Evolutionary conservation across 1,284 basidiomycete genomes (phyloP).

Genomic region (Neonothopanus nambi): DNA sequence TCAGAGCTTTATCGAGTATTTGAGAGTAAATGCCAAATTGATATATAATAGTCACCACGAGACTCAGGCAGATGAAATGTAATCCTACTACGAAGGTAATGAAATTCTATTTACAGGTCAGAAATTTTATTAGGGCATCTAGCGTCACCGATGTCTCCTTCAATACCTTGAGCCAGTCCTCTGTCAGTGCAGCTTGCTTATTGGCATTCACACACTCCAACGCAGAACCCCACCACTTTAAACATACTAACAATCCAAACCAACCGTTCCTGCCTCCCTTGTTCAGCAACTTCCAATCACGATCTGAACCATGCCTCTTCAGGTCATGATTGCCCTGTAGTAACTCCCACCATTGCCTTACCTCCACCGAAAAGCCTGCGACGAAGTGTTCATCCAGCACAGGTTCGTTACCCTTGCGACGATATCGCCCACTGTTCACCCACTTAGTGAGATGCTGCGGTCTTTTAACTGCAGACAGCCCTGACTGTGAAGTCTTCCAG

Average conservation of each 20-base stretch:
- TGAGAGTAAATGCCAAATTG: no score
- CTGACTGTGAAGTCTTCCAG: neutral
- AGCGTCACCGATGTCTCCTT: neutral
- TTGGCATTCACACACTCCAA: neutral
- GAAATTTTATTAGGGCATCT: no score
- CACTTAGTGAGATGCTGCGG: neutral
- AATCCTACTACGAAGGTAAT: no score
- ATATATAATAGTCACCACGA: no score
- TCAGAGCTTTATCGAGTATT: no score
- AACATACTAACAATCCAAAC: neutral
- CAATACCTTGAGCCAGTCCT: neutral
- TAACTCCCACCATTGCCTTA: neutral
- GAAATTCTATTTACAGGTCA: no score
- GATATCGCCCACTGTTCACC: neutral
- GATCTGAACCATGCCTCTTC: no score
- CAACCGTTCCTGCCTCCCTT: constrained; percentile 2
- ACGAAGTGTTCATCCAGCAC: neutral
- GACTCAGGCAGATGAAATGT: no score
- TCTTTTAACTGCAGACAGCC: neutral
- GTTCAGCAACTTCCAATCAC: neutral
- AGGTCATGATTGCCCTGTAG: no score
- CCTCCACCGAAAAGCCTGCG: neutral
- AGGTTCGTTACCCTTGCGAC: neutral
- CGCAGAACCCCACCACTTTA: constrained; percentile 6
- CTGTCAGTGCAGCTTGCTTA: no score